A percentile compares a stretch with the other conserved stretches of the same genome.
Conservation (phyloP, 2,329 filamentous ascomycete species). For the Colletotrichum sansevieriae region DNA sequence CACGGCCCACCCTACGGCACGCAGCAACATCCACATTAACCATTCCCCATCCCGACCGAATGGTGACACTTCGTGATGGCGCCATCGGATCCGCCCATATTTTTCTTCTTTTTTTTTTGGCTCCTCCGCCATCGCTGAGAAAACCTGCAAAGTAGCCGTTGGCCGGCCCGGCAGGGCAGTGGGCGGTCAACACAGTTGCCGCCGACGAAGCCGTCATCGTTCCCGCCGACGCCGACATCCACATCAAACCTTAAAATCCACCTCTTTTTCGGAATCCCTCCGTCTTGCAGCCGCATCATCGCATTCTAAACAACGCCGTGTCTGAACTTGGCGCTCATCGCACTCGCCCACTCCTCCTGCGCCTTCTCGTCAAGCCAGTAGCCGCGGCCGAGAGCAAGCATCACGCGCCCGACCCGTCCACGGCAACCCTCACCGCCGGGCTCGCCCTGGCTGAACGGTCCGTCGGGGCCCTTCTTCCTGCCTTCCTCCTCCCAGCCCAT, state of each 20-base stretch:
- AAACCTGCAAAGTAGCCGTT: constrained; percentile 8
- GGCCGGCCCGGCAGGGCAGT: constrained; percentile 1
- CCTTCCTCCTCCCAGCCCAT: constrained; percentile 39
- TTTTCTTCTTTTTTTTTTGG: constrained; percentile 9
- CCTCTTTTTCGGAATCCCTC: neutral
- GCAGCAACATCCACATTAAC: constrained; percentile 12
- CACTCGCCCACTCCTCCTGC: constrained; percentile 77
- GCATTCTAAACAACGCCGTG: constrained; percentile 22
- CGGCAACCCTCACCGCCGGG: constrained; percentile 84
- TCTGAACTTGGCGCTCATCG: constrained; percentile 59
- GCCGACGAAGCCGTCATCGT: constrained; percentile 31
- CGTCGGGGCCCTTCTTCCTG: constrained; percentile 57
- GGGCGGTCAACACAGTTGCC: constrained; percentile 23
- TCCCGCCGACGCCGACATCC: constrained; percentile 37
- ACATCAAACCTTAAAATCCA: neutral
- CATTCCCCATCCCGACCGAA: constrained; percentile 21
- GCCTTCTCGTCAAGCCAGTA: constrained; percentile 86
- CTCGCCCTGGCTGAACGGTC: constrained; percentile 76
- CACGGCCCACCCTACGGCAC: constrained; percentile 9
- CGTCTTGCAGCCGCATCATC: constrained; percentile 5
- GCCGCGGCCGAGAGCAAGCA: constrained; percentile 79
- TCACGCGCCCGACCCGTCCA: constrained; percentile 81
- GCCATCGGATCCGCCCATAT: constrained; percentile 20
- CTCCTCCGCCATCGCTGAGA: constrained; percentile 16
- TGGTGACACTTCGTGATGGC: constrained; percentile 32